These are phyloP conservation scores for Cyclotella choctawhatcheeana DNA, from an alignment of 108 stramenopile genomes.

Conservation along the genomic window DNA sequence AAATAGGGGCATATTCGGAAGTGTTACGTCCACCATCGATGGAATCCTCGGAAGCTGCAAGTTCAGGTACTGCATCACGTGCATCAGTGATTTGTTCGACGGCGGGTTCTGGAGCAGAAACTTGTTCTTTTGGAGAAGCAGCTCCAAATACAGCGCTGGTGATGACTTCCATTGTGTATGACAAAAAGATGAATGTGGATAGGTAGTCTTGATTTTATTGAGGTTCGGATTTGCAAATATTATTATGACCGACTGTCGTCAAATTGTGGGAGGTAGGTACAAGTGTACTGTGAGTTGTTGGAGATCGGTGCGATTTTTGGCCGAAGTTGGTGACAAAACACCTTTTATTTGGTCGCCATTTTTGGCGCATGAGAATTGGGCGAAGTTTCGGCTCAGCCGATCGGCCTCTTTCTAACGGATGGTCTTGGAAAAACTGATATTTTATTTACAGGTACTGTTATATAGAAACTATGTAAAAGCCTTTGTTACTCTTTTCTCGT, in stretches of 20 bases:
- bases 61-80: slow-evolving; percentile 4
- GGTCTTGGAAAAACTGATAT: background rate
- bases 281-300: background rate
- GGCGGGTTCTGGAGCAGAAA: too few relatives aligned
- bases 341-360: background rate
- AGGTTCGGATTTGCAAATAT: background rate
- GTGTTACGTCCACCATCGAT: background rate
- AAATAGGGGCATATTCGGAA: background rate
- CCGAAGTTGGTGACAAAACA: background rate
- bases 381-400: background rate
- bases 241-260: background rate
- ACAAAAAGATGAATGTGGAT: too few relatives aligned
- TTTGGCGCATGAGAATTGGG: background rate
- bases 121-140: background rate
- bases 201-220: background rate
- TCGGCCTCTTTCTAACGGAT: background rate
- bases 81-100: background rate
- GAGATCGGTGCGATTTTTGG: background rate
- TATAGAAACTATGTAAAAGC: background rate
- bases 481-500: background rate
- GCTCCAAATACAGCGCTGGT: background rate
- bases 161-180: slow-evolving; percentile 4
- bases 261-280: background rate
- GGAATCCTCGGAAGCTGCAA: background rate
- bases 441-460: background rate